phyloP scores from a whole-genome alignment of 805 yeast genomes.

The Cyberlindnera euphorbiae region DNA sequence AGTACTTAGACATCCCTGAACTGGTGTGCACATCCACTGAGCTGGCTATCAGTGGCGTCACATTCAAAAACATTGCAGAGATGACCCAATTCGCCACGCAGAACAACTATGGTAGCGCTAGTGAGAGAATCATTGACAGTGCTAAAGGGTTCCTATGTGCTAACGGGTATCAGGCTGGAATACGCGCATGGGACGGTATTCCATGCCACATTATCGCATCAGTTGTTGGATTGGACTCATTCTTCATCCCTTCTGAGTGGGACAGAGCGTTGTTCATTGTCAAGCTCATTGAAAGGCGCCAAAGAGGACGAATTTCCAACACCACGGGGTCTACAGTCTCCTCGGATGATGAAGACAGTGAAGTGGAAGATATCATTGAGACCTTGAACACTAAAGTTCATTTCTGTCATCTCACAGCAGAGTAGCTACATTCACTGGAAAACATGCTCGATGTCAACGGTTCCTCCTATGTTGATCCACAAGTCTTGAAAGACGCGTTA shows the following conservation, averaged over 20 bases:
- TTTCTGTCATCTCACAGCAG: slow-evolving; percentile 46
- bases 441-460: slow-evolving; percentile 33
- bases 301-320: slow-evolving; percentile 1
- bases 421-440: slow-evolving; percentile 41
- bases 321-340: no score
- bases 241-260: slow-evolving; percentile 53
- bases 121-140: slow-evolving; percentile 40
- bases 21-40: slow-evolving; percentile 41
- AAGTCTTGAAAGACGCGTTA: slow-evolving; percentile 40
- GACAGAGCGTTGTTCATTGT: slow-evolving; percentile 46
- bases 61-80: slow-evolving; percentile 33
- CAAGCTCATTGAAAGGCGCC: slow-evolving; percentile 35
- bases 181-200: slow-evolving; percentile 41
- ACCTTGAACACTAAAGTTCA: slow-evolving; percentile 39
- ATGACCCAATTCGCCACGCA: slow-evolving; percentile 38
- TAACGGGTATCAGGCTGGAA: slow-evolving; percentile 47
- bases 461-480: slow-evolving; percentile 33
- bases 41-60: slow-evolving; percentile 30
- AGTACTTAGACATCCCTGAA: slow-evolving; percentile 42
- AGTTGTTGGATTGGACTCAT: slow-evolving; percentile 44
- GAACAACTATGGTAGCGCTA: slow-evolving; percentile 42
- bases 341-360: slow-evolving; percentile 13
- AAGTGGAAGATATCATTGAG: slow-evolving; percentile 23
- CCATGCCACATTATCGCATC: slow-evolving; percentile 39
- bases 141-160: slow-evolving; percentile 42